phyloP scores from a whole-genome alignment of 169 alveolate species.

The Amoebophrya sp. region DNA sequence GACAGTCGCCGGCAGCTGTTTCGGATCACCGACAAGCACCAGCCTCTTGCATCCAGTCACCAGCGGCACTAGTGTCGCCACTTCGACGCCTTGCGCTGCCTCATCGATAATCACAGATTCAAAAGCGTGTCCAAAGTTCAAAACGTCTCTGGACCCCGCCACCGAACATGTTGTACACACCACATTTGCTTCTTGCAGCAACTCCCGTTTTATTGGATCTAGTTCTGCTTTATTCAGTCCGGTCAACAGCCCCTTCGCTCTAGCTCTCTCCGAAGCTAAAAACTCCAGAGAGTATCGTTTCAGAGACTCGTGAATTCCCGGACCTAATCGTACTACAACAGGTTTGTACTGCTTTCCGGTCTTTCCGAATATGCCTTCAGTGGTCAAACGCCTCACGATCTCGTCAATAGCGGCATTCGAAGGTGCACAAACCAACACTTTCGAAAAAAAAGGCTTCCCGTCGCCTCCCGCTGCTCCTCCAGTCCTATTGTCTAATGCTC shows the following conservation, averaged over 20 bases:
- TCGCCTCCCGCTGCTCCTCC: background rate
- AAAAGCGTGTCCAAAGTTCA: conserved; percentile 62
- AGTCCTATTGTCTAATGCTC: no score
- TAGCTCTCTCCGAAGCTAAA: conserved; percentile 37
- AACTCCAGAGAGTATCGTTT: conserved; percentile 34
- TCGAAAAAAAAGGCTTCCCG: background rate
- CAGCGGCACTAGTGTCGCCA: conserved; percentile 70
- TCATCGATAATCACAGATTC: conserved; percentile 96
- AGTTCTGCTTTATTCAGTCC: background rate
- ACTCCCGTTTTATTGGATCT: conserved; percentile 53
- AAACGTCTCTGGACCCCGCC: conserved; percentile 76
- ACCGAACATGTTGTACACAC: conserved; percentile 82
- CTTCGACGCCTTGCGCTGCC: conserved; percentile 82
- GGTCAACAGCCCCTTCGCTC: conserved; percentile 15
- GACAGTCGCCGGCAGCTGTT: conserved; percentile 96
- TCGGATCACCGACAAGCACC: conserved; percentile 96
- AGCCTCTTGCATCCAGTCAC: conserved; percentile 69
- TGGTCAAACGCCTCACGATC: conserved; percentile 80
- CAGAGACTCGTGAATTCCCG: conserved; percentile 26
- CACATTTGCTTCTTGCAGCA: conserved; percentile 66
- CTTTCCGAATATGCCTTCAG: conserved; percentile 75
- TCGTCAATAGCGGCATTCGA: conserved; percentile 99
- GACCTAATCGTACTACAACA: conserved; percentile 71
- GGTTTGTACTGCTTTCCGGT: conserved; percentile 69
- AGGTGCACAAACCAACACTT: conserved; percentile 93